These are phyloP conservation scores for Strigomonas culicis DNA, from an alignment of 208 protist genomes.

Conservation along the genomic window DNA sequence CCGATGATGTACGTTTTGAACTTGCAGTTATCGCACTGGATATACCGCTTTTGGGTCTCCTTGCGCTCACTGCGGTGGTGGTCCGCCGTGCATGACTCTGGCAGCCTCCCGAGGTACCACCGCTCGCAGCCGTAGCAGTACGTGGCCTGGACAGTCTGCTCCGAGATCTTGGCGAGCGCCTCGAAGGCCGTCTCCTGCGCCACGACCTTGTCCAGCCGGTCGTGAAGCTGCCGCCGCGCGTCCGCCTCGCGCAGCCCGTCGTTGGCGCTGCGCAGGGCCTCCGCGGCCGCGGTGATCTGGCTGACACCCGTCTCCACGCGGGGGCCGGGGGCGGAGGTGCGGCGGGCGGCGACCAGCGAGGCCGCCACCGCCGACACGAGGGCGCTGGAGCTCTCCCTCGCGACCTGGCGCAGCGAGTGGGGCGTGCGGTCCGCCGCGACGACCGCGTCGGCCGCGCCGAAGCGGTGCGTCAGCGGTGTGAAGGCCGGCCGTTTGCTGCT, in stretches of 20 bases:
- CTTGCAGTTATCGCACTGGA: conserved; percentile 7
- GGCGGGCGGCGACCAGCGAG: neutral
- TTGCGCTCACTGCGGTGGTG: neutral
- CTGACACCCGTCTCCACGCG: neutral
- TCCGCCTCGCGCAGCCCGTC: neutral
- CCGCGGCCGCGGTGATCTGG: neutral
- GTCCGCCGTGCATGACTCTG: neutral
- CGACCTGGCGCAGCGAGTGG: neutral
- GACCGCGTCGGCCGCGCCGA: neutral
- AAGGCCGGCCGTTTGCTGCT: neutral
- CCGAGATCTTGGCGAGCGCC: conserved; percentile 3
- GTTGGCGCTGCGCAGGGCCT: conserved; percentile 3
- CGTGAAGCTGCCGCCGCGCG: neutral
- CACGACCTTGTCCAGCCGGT: conserved; percentile 3
- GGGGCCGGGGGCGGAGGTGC: neutral
- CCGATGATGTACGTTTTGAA: conserved; percentile 9
- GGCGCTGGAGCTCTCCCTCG: neutral
- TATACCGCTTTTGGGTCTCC: conserved; percentile 4
- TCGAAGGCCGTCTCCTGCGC: conserved; percentile 5
- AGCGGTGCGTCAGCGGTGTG: neutral
- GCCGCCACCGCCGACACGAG: conserved; percentile 3
- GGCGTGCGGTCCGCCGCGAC: neutral
- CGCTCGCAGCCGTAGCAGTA: neutral
- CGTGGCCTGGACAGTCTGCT: neutral
- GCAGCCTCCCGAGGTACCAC: neutral